These are phyloP conservation scores for Tanacetum coccineum DNA, from an alignment of 129 eudicot species.

Conservation along the genomic window DNA sequence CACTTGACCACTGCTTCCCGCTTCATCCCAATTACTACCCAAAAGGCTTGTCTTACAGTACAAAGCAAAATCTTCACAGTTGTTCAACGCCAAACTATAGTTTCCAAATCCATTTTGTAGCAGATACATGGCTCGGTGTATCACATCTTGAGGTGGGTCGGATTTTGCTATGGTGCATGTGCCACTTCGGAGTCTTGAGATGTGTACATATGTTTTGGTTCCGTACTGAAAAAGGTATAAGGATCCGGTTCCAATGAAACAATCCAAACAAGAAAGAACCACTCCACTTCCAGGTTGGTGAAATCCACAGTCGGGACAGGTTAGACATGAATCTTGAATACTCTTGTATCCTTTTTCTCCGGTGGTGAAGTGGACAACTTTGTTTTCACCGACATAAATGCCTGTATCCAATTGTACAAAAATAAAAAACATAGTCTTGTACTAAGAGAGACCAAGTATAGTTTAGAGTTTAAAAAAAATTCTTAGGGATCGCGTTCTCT, in stretches of 20 bases:
- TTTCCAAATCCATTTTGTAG: conserved; percentile 58
- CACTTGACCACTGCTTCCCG: conserved; percentile 25
- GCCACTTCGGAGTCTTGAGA: conserved; percentile 48
- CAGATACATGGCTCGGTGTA: conserved; percentile 47
- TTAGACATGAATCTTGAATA: background rate
- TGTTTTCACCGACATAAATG: conserved; percentile 42
- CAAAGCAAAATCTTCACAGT: conserved; percentile 60
- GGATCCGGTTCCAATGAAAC: conserved; percentile 41
- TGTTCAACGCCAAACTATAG: conserved; percentile 41
- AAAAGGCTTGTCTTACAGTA: conserved; percentile 57
- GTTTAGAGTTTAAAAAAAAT: too few relatives aligned
- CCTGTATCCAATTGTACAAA: too few relatives aligned
- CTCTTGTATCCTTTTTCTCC: background rate
- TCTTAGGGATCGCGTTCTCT: too few relatives aligned
- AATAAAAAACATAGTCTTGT: too few relatives aligned
- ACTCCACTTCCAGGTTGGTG: conserved; percentile 39
- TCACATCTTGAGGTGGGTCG: conserved; percentile 38
- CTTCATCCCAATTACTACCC: background rate
- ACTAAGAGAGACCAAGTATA: too few relatives aligned
- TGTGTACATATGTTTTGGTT: conserved; percentile 22
- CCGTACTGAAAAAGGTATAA: conserved; percentile 43
- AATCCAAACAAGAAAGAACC: conserved; percentile 48
- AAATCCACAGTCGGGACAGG: conserved; percentile 21
- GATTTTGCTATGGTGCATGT: conserved; percentile 55
- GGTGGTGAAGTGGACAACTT: conserved; percentile 56